Evolutionary conservation across 1,284 basidiomycete species (phyloP), one percentile per base, ranked within the genome.

Genomic region (Schizophyllum commune): DNA sequence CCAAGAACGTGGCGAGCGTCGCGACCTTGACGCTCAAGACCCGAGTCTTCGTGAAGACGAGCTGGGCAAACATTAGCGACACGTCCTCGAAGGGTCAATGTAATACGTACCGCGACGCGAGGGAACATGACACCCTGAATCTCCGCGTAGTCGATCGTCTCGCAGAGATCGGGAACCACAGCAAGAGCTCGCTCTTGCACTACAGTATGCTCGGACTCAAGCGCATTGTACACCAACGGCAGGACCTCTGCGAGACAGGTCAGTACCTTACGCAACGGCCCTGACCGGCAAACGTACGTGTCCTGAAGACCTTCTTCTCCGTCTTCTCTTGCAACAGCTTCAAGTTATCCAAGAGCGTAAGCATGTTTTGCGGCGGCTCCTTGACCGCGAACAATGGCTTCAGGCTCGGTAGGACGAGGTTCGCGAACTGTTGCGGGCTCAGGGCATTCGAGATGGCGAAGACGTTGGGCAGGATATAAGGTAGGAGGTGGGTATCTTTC

Each of bases 391-490:
- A 99, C 13, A 99, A 74, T 0, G 96, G 96, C 69, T 92, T 94
- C 47, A 99, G 79, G 69, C 89, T 92, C 1, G 94, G 94, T 9
- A 99, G 77, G 5, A 96, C 92, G 58, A 86, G 82, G 1, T 78
- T 78, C 0, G 89, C 88, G 69, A 99, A 99, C 69, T 96, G 94
- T 15, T 82, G 72, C 39, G 93, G 82, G 19, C 87, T 85, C 55
- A 98, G 79, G 32, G 86, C 82, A 64, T 84, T 86, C 9, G 92
- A 86, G 63, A 99, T 99, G 61, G 85, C 83, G 70, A 98, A 97
- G n/a, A 98, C 91, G 72, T 98, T 98, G 1, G 96, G 96, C n/a
- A 99, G 79, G 63, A 99, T 92, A 72, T 97, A 97, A 1, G 97
- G 96, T 57, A 99, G 75, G 1, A 98, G 81, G 67, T 93, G 86